A percentile compares a stretch with the other conserved stretches of the same genome.
These are phyloP conservation scores for Whalleya microplaca DNA, from an alignment of 2,329 filamentous ascomycete genomes.

Conservation along the genomic window DNA sequence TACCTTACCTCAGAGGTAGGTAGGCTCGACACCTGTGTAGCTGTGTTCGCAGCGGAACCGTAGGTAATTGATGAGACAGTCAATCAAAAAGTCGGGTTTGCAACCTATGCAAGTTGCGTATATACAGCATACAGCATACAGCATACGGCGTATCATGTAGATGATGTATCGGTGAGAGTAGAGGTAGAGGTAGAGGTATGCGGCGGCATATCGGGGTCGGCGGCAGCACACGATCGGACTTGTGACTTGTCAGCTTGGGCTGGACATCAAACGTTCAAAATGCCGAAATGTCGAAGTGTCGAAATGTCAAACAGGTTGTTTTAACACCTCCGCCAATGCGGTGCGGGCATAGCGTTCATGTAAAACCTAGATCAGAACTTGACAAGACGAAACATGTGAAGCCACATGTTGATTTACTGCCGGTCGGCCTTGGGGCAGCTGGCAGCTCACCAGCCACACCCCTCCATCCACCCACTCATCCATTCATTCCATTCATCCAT, in stretches of 20 bases:
- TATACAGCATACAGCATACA: too few relatives aligned
- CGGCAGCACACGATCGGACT: too few relatives aligned
- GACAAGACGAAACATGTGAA: slow-evolving; percentile 18
- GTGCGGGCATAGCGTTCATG: slow-evolving; percentile 6
- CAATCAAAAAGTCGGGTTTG: not conserved
- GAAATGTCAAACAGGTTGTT: not conserved
- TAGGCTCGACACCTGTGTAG: not conserved
- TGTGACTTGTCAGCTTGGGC: not conserved
- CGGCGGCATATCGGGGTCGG: not conserved
- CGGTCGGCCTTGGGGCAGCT: too few relatives aligned
- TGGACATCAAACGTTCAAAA: not conserved
- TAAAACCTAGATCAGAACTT: not conserved
- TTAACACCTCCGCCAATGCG: slow-evolving; percentile 6
- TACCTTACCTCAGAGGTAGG: not conserved
- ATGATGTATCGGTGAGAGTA: not conserved
- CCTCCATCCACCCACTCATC: not conserved
- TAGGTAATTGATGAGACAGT: not conserved
- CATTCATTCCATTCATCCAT: too few relatives aligned
- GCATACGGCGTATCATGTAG: too few relatives aligned
- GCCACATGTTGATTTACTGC: slow-evolving; percentile 19
- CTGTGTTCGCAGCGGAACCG: not conserved
- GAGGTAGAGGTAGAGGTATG: not conserved
- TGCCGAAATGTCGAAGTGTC: too few relatives aligned
- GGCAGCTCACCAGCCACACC: not conserved
- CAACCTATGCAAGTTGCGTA: too few relatives aligned